A percentile compares a stretch with the other conserved stretches of the same genome.
phyloP scores from a whole-genome alignment of 345 rosid species.

The Brassica carinata region DNA sequence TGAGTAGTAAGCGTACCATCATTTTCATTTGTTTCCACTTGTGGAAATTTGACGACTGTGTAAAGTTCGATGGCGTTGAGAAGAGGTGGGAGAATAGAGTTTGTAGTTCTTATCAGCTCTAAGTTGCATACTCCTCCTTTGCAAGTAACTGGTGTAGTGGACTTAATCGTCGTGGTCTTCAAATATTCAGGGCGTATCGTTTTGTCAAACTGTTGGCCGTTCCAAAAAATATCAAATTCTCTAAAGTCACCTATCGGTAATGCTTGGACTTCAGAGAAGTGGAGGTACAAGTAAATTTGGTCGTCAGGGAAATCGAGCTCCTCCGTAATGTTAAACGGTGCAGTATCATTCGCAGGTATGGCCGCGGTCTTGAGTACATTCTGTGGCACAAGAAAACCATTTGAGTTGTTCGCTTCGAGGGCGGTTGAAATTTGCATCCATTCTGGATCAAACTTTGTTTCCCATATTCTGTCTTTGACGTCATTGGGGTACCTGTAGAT shows the following conservation, averaged over 20 bases:
- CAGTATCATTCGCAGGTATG: slow-evolving; percentile 34
- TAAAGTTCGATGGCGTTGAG: slow-evolving; percentile 17
- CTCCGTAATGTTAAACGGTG: slow-evolving; percentile 3
- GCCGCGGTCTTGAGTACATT: slow-evolving; percentile 43
- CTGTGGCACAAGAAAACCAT: slow-evolving; percentile 26
- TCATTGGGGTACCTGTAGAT: slow-evolving; percentile 36
- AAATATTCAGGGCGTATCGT: neutral
- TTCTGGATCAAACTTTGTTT: neutral
- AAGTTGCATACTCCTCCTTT: slow-evolving; percentile 15
- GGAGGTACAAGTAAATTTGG: slow-evolving; percentile 17
- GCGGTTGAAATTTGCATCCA: slow-evolving; percentile 25
- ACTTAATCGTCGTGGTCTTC: neutral
- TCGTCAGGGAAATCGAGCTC: slow-evolving; percentile 17
- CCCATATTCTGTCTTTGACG: slow-evolving; percentile 34
- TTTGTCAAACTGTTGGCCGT: neutral
- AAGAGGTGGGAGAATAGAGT: slow-evolving; percentile 27
- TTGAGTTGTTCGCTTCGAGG: neutral
- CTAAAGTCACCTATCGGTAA: neutral
- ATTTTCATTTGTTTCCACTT: slow-evolving; percentile 3
- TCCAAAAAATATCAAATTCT: slow-evolving; percentile 11
- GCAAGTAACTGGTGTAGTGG: neutral
- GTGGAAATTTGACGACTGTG: neutral
- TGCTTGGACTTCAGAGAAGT: slow-evolving; percentile 19
- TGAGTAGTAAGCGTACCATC: slow-evolving; percentile 6
- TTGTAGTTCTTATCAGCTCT: slow-evolving; percentile 13